Conservation (phyloP, 495 filamentous ascomycete species). For the Amniculicola lignicola region DNA sequence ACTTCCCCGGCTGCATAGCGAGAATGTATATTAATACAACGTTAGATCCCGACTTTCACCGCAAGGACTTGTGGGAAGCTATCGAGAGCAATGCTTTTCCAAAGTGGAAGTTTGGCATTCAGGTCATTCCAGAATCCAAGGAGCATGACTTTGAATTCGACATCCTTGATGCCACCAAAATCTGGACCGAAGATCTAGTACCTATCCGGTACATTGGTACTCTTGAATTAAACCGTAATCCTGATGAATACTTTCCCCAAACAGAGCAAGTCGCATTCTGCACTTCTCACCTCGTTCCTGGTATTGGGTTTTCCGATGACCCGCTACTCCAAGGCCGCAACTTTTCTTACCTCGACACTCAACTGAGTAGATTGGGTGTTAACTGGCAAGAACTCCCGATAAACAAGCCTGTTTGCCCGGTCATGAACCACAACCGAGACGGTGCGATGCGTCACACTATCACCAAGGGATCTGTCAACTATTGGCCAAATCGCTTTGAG, state of each 20-base stretch:
- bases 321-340: constrained; percentile 79
- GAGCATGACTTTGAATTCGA: constrained; percentile 86
- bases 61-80: constrained; percentile 78
- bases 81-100: constrained; percentile 71
- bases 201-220: constrained; percentile 79
- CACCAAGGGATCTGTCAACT: constrained; percentile 72
- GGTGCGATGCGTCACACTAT: constrained; percentile 63
- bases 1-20: background rate
- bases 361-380: constrained; percentile 73
- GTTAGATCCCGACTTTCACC: constrained; percentile 77
- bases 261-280: constrained; percentile 85
- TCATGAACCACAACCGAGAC: constrained; percentile 78
- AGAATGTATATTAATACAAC: background rate
- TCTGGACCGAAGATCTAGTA: constrained; percentile 83
- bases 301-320: constrained; percentile 84
- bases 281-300: constrained; percentile 79
- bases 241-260: constrained; percentile 84
- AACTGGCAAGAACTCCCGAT: constrained; percentile 89
- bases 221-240: constrained; percentile 75
- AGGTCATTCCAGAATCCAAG: constrained; percentile 66
- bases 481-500: constrained; percentile 82
- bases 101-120: constrained; percentile 82
- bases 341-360: constrained; percentile 86
- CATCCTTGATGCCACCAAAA: constrained; percentile 85
- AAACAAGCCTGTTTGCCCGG: constrained; percentile 73